These are phyloP conservation scores for Zygosaccharomyces siamensis DNA, from an alignment of 805 yeast genomes.

Conservation along the genomic window DNA sequence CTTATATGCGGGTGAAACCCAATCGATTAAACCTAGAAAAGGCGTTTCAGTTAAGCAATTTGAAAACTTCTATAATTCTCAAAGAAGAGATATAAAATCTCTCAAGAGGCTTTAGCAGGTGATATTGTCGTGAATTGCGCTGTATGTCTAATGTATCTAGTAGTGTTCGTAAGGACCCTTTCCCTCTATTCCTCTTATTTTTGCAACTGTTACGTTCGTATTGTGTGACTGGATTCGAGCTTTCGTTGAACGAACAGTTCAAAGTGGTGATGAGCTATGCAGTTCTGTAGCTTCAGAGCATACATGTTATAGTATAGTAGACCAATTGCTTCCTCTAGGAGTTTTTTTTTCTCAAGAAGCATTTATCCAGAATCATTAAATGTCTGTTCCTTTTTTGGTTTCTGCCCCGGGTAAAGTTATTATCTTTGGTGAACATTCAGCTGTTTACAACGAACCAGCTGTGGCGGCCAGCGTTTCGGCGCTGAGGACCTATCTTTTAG, in stretches of 20 bases:
- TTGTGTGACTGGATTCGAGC: not conserved
- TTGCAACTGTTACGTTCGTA: not conserved
- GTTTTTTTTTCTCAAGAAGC: not conserved
- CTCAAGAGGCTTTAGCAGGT: not conserved
- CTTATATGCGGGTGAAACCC: not conserved
- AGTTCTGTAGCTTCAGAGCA: not conserved
- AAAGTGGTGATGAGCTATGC: not conserved
- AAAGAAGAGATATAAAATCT: not conserved
- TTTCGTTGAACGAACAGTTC: not conserved
- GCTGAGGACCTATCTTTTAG: constrained; percentile 74
- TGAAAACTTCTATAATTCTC: not conserved
- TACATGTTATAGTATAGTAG: not conserved
- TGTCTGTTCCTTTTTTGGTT: constrained; percentile 55
- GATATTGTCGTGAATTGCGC: not conserved
- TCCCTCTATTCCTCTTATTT: not conserved
- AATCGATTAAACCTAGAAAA: not conserved
- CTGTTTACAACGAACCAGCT: constrained; percentile 89
- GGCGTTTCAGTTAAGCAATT: not conserved
- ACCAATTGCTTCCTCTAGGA: not conserved
- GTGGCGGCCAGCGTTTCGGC: constrained; percentile 87
- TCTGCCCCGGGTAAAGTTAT: constrained; percentile 97
- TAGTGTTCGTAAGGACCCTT: not conserved
- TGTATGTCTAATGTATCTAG: not conserved
- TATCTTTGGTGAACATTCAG: constrained; percentile 95
- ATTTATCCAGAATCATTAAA: not conserved